Base-by-base conservation (phyloP, 495 filamentous ascomycete species). In the Extremus antarcticus region DNA sequence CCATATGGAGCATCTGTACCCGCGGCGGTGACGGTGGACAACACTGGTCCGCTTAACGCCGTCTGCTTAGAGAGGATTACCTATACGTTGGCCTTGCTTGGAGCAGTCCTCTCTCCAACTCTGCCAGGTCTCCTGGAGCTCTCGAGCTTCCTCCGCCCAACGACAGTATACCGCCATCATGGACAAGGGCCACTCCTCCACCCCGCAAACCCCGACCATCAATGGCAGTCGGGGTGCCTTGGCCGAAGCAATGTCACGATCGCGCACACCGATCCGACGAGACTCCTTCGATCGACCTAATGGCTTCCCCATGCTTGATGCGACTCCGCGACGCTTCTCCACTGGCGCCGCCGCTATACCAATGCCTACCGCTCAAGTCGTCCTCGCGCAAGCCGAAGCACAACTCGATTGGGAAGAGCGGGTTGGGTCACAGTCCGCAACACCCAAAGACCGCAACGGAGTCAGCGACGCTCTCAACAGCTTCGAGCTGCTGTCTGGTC, bases 231-330 rank as follows among this genome's bases (percentile, higher is more conserved):
- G 46, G 3, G 7, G 4, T 9, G 58, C 58, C 35, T 53, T 61
- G 58, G 49, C 53, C 38, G 57, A 53, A 10, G 54, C 58, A 1
- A 16, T 57, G 23, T 51, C 58, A 10, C 23, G 23, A 22, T 50
- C 29, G 8, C 54, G 58, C 9, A 58, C 59, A 0, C 59, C 59
- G 23, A 51, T 58, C 55, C 59, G 59, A 21, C 55, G 59, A 35
- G 59, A 62, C 55, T 62, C 59, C 39, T 62, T 58, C 59, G 59
- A 62, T 55, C 47, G 59, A 20, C 45, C 47, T 16, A 50, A 51
- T 20, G 51, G 51, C 29, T 58, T 58, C 43, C 55, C 50, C 1
- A 10, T 19, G 19, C 55, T 62, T 25, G 59, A 62, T 35, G 11
- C 50, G 38, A 62, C 59, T 13, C 59, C 59, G 15, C 50, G 59